Evolutionary conservation across 495 filamentous ascomycete species (phyloP).

Genomic region (Tuber umbilicatum): DNA sequence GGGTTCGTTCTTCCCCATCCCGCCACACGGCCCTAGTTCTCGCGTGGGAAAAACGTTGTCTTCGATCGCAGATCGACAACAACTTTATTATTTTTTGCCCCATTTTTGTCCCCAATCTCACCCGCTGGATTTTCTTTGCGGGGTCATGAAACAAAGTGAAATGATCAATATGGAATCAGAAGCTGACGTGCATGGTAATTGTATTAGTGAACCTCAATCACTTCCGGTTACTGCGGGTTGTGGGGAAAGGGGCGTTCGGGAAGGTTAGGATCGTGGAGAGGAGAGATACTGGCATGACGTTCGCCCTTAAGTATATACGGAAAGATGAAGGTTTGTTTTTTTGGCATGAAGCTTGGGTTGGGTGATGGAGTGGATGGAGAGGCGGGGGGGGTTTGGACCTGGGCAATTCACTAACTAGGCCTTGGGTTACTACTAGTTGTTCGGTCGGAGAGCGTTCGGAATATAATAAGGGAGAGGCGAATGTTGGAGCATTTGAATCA

Average conservation of each 20-base stretch:
- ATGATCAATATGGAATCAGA: constrained; percentile 19
- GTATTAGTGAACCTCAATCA: constrained; percentile 87
- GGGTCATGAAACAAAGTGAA: not conserved
- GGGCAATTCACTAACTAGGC: constrained; percentile 15
- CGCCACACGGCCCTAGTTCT: not conserved
- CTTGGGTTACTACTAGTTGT: constrained; percentile 57
- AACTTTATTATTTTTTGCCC: constrained; percentile 11
- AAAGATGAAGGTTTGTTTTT: constrained; percentile 88
- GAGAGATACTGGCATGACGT: constrained; percentile 88
- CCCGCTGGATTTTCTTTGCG: not conserved
- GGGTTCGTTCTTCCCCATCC: constrained; percentile 54
- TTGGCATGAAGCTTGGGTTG: not conserved
- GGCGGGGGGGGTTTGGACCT: constrained; percentile 7
- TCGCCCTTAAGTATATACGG: constrained; percentile 95
- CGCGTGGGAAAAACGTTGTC: constrained; percentile 8
- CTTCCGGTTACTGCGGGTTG: constrained; percentile 88
- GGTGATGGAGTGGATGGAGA: not conserved
- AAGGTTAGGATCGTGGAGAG: constrained; percentile 97
- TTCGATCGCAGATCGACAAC: not conserved
- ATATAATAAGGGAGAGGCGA: constrained; percentile 91
- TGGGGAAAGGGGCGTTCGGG: constrained; percentile 95
- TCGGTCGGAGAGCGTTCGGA: constrained; percentile 91
- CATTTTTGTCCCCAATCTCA: constrained; percentile 16
- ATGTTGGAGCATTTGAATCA: constrained; percentile 99
- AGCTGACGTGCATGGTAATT: constrained; percentile 18